Evolutionary conservation across 106 monocot genomes (phyloP).

Genomic region (Dendrobium chrysotoxum): DNA sequence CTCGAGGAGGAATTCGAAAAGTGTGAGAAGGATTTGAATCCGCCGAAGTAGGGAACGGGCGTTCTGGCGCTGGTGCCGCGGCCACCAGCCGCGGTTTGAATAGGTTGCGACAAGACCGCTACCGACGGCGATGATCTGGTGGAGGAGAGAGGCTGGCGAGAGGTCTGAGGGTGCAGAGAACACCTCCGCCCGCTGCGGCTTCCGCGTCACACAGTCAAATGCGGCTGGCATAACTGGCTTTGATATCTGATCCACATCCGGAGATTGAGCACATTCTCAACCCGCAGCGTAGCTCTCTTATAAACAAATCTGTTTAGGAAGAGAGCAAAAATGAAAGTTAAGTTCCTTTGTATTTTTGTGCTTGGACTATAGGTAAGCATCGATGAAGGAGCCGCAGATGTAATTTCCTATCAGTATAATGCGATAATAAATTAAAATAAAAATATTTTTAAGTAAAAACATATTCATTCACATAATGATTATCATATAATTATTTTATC

Average conservation of each 20-base stretch:
- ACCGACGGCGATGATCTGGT: constrained; percentile 20
- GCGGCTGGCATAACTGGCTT: neutral
- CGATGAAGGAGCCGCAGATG: no score
- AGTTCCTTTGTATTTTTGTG: no score
- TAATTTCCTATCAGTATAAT: no score
- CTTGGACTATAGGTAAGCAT: no score
- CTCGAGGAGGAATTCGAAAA: constrained; percentile 45
- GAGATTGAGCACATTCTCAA: no score
- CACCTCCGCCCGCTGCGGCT: neutral
- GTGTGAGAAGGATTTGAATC: constrained; percentile 28
- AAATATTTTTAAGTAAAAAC: no score
- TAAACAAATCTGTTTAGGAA: no score
- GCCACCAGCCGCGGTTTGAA: neutral
- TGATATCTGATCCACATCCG: neutral
- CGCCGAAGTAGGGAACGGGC: constrained; percentile 33
- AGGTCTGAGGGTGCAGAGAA: neutral
- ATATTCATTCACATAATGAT: no score
- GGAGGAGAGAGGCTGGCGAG: constrained; percentile 20
- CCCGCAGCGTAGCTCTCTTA: no score
- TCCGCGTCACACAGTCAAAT: neutral
- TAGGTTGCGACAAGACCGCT: constrained; percentile 19
- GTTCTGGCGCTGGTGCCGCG: constrained; percentile 38
- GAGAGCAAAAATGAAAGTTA: no score
- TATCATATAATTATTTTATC: no score
- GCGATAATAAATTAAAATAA: no score